Conservation (phyloP, 352 stramenopile genomes). For the Blastocystis sp. region DNA sequence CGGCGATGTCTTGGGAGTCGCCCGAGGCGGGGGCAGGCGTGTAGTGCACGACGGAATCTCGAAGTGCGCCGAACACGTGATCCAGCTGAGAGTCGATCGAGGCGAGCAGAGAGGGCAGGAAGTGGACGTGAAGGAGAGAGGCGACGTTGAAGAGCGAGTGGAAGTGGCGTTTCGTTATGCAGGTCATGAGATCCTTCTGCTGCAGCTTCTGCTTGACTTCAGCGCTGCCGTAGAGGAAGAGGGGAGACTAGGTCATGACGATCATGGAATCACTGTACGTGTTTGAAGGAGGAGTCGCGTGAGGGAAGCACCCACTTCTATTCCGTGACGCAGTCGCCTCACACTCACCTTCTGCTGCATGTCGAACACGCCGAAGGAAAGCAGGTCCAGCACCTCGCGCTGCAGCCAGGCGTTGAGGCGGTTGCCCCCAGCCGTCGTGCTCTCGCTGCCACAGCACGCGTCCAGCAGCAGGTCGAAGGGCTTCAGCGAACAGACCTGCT, state of each 20-base stretch:
- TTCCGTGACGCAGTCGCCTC: not conserved
- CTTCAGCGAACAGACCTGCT: not conserved
- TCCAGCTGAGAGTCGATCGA: not conserved
- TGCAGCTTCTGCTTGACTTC: not conserved
- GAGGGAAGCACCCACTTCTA: not conserved
- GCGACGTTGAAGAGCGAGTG: not conserved
- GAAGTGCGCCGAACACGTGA: not conserved
- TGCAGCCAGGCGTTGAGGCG: conserved; percentile 1
- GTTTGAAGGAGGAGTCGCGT: not conserved
- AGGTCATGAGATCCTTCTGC: not conserved
- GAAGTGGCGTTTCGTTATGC: not conserved
- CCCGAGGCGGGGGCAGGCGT: not conserved
- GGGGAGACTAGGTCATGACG: not conserved
- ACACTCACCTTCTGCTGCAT: not conserved
- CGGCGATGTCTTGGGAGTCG: not conserved
- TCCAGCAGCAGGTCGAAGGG: not conserved
- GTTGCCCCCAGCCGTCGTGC: not conserved
- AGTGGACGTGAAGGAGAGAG: conserved; percentile 13
- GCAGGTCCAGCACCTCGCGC: not conserved
- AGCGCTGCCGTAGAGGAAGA: not conserved
- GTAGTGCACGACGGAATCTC: not conserved
- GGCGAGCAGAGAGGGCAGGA: not conserved
- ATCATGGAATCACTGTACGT: no score
- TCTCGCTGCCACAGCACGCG: not conserved
- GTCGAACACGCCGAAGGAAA: not conserved